Base-by-base conservation (phyloP, 768 basidiomycete genomes). In the Amanita phalloides region DNA sequence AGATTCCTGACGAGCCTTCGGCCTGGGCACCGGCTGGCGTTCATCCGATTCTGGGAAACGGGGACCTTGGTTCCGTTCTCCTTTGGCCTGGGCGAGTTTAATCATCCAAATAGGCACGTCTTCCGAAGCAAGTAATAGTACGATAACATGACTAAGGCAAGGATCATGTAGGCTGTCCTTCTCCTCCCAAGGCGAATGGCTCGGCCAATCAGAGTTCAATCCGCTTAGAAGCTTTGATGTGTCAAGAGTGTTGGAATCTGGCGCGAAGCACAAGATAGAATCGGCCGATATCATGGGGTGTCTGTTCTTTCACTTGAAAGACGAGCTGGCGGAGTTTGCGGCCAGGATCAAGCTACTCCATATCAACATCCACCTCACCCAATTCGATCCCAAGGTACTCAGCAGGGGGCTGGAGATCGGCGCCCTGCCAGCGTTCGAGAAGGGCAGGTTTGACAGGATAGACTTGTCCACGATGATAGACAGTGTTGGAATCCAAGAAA, bases 141-240 rank as follows among this genome's bases (percentile, higher is more conserved):
- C n/a, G 9, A 17, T 33, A 11, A 28, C 32, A 25, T 28, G 36
- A 17, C 25, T 36, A 39, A 28, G 1, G 53, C 41, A 23, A 10
- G 1, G 14, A 7, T 35, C 6, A 32, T 6, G 10, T 45, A 72
- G 72, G n/a, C 66, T 74, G 32, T 67, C 76, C 44, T 80, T 78
- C 56, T 66, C 68, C 3, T 56, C 70, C 6, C 53, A 66, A 45
- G 75, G 78, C 10, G 59, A 65, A 47, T 79, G 76, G 77, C 56
- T 77, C 21, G 65, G 67, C 11, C 64, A 64, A 45, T 68, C 70
- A 33, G 63, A 60, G 30, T 65, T 70, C 3, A 74, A 71, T 39
- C 77, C 79, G 0, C 65, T 80, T 0, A 66, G 65, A 33, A 72
- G 73, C 17, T 81, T 77, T 76, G 69, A 76, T 56, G 46, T 73